A percentile compares a stretch with the other conserved stretches of the same genome.
Conservation (phyloP, 257 asterid species). For the Nicotiana benthamiana region DNA sequence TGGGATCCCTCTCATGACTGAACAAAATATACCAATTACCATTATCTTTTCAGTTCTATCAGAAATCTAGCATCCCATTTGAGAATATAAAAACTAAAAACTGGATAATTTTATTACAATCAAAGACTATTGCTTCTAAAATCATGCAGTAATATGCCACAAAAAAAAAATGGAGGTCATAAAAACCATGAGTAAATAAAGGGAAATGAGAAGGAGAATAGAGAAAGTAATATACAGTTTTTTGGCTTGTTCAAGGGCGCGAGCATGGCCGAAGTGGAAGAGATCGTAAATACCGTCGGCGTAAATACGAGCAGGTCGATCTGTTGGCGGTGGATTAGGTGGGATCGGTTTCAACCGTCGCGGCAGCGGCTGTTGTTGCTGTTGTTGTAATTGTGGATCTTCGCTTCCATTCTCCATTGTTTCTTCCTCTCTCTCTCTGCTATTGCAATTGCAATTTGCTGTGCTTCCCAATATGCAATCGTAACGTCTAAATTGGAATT, state of each 20-base stretch:
- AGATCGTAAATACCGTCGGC: conserved; percentile 99
- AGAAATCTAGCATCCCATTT: not conserved
- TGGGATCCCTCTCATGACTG: not conserved
- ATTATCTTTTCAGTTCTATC: not conserved
- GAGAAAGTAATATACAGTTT: conserved; percentile 32
- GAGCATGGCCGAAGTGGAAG: conserved; percentile 97
- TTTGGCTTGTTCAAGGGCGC: conserved; percentile 96
- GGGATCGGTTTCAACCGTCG: conserved; percentile 13
- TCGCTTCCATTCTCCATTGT: conserved; percentile 7
- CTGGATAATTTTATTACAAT: not conserved
- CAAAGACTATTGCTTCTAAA: not conserved
- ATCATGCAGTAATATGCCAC: not conserved
- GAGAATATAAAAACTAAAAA: not conserved
- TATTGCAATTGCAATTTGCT: not conserved
- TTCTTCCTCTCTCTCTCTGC: not conserved
- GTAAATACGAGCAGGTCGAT: conserved; percentile 76
- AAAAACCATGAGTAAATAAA: not conserved
- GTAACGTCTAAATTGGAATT: not conserved
- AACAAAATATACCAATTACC: not conserved
- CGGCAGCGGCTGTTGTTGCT: not conserved
- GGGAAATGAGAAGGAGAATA: not conserved
- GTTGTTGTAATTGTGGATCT: not conserved
- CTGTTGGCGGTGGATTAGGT: conserved; percentile 33
- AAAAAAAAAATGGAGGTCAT: not conserved
- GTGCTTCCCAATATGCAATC: not conserved